Base-by-base conservation (phyloP, 2,329 filamentous ascomycete species). In the Periglandula ipomoeae region DNA sequence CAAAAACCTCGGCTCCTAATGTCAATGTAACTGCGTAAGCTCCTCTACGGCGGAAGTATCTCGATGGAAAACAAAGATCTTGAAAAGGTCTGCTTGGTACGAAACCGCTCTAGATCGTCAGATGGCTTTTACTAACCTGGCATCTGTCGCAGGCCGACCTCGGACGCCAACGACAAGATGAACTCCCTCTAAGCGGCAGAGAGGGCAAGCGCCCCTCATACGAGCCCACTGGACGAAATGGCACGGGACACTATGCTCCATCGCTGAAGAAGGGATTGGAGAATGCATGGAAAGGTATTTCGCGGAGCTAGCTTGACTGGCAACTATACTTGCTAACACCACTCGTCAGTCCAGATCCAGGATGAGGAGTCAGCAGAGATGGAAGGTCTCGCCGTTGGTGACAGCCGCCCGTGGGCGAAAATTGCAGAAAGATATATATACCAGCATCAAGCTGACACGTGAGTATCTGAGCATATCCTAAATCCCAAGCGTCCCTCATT, bases 341-440 rank as follows among this genome's bases (percentile, higher is more conserved):
- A 19, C 3, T 26, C 13, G 3, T 22, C 34, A 60, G 58, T 50
- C 3, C 23, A 48, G 15, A 53, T 59, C 11, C 20, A 50, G 3
- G 58, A 60, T 19, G 55, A 55, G 19, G 58, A 60, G 22, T 51
- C 58, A 2, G 47, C 51, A 11, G 52, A 58, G 40, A 53, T 59
- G 42, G 35, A 57, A 27, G 58, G 58, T 15, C 52, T 60, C 0
- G 39, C 47, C 7, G 19, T 52, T n/a, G 53, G 47, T 3, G 54
- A 57, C 13, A 46, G 49, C 9, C 52, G 58, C 3, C 58, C 56
- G 11, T 59, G 55, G 53, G 58, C 58, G 1, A 55, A 47, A 15
- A 42, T 50, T 13, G 38, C 54, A 9, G 37, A 47, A 24, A 24
- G 39, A 1, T 55, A 42, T 15, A 49, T 53, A 34, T 27, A 43